Evolutionary conservation across 805 yeast genomes (phyloP), one percentile per base, ranked within the genome.

Genomic region (Saccharomycopsis schoenii): DNA sequence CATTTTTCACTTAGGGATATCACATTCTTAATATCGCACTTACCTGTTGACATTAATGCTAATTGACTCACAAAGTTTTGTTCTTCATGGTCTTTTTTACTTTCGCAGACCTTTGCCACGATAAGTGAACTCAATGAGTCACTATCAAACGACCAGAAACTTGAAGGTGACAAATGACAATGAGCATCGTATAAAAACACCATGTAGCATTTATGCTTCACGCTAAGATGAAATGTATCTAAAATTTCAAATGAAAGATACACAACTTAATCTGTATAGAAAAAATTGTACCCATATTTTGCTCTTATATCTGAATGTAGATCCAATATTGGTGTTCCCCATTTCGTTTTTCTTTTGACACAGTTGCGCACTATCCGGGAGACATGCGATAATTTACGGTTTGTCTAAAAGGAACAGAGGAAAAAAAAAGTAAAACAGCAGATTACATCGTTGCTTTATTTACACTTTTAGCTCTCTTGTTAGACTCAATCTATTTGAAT

Each of bases 41-140:
- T 75, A 62, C 76, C 80, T 1, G 82, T 78, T 17, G 83, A 76
- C 86, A 82, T 82, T 37, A 81, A 65, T 21, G 62, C 64, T 1
- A 47, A 19, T 11, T 65, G 58, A 12, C 42, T 15, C n/a, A 40
- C 57, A 36, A 14, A 2, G 17, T 39, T 19, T 11, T 14, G 37
- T 24, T 42, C 56, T n/a, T 19, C 56, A 62, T 54, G 4, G 64
- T 61, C 15, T 10, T n/a, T 17, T 9, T 55, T 42, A 12, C 59
- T 55, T 5, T 59, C 55, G 8, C 55, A 12, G 15, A 17, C 24
- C 4, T 62, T 40, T 34, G 62, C 60, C 9, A 47, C 52, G 19
- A 47, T 47, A 11, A 11, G 24, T 39, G 12, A 9, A 39, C 52
- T 39, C 24, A 69, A 52, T 14, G 61, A 56, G 15, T 40, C 9